These are phyloP conservation scores for Prunus fruticosa DNA, from an alignment of 306 rosid genomes.

Conservation along the genomic window DNA sequence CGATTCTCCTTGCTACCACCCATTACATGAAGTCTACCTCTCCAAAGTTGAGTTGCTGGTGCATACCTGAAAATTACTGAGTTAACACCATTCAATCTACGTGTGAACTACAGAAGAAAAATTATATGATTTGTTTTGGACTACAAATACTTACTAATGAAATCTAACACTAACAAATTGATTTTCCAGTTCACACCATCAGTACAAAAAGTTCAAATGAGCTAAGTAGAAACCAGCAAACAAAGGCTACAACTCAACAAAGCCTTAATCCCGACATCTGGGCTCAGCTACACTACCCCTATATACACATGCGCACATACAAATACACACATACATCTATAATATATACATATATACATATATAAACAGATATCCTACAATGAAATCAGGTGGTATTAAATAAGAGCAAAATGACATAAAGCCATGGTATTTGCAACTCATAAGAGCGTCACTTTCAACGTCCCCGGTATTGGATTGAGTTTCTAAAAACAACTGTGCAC, in stretches of 20 bases:
- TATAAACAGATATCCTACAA: too few species aligned
- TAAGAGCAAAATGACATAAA: too few species aligned
- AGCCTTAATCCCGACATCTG: too few species aligned
- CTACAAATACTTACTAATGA: background rate
- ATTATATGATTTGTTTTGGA: background rate
- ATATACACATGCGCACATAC: too few species aligned
- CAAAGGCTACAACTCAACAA: background rate
- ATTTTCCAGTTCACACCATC: background rate
- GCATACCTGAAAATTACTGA: conserved; percentile 57
- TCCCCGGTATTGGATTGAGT: too few species aligned
- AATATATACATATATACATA: too few species aligned
- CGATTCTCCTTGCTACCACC: conserved; percentile 96
- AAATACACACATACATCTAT: too few species aligned
- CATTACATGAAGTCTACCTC: conserved; percentile 93
- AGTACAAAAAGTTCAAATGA: background rate
- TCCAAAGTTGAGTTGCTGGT: conserved; percentile 92
- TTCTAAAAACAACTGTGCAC: too few species aligned
- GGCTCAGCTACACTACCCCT: too few species aligned
- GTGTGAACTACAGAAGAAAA: background rate
- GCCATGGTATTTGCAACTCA: too few species aligned
- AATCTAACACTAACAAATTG: background rate
- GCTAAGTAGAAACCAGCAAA: background rate
- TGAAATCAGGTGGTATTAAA: too few species aligned
- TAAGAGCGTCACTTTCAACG: too few species aligned
- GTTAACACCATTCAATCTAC: background rate